Base-by-base conservation (phyloP, 345 rosid genomes). In the Ricinus communis region DNA sequence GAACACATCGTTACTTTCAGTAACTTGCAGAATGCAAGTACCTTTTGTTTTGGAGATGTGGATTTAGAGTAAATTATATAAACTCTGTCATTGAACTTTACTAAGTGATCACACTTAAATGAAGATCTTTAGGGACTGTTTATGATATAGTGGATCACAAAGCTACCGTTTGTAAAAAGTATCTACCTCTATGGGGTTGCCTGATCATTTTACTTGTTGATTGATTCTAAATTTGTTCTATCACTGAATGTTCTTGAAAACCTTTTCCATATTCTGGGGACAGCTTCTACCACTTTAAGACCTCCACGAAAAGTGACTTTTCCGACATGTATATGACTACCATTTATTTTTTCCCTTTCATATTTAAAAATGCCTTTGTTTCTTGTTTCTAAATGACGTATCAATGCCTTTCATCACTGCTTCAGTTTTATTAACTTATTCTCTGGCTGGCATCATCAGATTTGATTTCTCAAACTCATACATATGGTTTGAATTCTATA, bases 401-500 rank as follows among this genome's bases (percentile, higher is more conserved):
- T 31, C 43, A 25, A 61, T 68, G 69, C 28, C 74, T 49, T 31
- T 56, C 53, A 14, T 70, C 27, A 16, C n/a, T 41, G 46, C 22
- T 62, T 8, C n/a, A 60, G 38, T 74, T 62, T 46, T 33, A 8
- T 65, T 69, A 67, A 76, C 54, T 56, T 11, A 45, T 59, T 71
- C 24, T 62, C 28, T 58, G 72, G 25, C 58, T 47, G 38, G 24
- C 36, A 45, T 53, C 72, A 69, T 70, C 88, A 94, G 97, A 70
- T 94, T 95, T 83, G 84, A 86, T 75, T 95, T 88, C 84, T 84
- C 96, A 19, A 87, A 91, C 75, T 88, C 97, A 2, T 88, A 87
- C 75, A 89, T 90, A 74, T 95, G 99, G 99, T 80, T 95, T 76
- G 97, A 95, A 74, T 90, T 95, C 87, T 76, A 90, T 81, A 91